Base-by-base conservation (phyloP, 2,329 filamentous ascomycete species). In the Diatrype stigma region DNA sequence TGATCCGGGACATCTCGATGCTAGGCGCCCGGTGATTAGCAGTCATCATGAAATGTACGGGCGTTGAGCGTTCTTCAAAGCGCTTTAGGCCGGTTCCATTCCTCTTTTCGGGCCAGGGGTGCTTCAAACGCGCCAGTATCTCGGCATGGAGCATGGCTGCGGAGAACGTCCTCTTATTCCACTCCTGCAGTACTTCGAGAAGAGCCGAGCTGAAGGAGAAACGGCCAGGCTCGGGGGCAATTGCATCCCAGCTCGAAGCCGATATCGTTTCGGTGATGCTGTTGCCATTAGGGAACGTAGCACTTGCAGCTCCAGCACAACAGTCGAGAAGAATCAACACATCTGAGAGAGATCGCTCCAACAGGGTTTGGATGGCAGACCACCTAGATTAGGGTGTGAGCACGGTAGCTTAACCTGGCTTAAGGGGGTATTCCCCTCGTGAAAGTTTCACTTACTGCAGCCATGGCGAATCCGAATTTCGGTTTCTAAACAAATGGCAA, bases 21-120 rank as follows among this genome's bases (percentile, higher is more conserved):
- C 80, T 82, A 0, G 78, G 78, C 1, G 77, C 78, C 51, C 73
- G 79, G 60, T 82, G 79, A 51, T 83, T 81, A 17, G 78, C 73
- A 2, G 80, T 83, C 79, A 82, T 82, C 77, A 83, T 83, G 58
- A 82, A 82, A 57, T 84, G 80, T 4, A 83, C 78, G 0, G 80
- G 80, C 0, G 80, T 83, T 2, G 79, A 80, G 37, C 80, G 74
- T 34, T 78, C 77, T 59, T 83, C 80, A 45, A 81, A 80, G 17
- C 76, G 73, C 63, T 76, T 79, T 30, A 30, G 26, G 26, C 26
- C 26, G 26, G 26, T 30, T 48, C 80, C 80, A 55, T 83, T 81
- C 57, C 79, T 75, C 51, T 76, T 73, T 56, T 81, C 77, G 19
- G 79, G 80, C 7, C 80, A 70, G 5, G 80, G 80, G 54, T 83